phyloP scores from a whole-genome alignment of 495 filamentous ascomycete genomes.

The Penicillium paradoxum region DNA sequence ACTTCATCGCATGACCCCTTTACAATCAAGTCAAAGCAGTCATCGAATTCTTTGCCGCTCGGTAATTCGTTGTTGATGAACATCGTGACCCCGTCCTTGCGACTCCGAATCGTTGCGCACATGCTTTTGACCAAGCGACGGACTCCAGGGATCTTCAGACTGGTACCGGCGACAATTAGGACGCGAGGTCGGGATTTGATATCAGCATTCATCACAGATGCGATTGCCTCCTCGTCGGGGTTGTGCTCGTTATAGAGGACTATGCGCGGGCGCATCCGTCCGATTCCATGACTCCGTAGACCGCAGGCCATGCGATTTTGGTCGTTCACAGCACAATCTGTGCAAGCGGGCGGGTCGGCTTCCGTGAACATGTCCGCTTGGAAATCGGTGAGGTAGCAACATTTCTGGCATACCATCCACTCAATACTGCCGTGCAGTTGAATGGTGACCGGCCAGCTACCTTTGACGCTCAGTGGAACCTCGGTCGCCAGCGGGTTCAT shows the following conservation, averaged over 20 bases:
- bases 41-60: constrained; percentile 74
- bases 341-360: constrained; percentile 77
- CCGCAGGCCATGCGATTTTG: constrained; percentile 71
- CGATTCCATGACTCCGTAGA: constrained; percentile 90
- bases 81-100: constrained; percentile 82
- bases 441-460: constrained; percentile 86
- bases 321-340: constrained; percentile 69
- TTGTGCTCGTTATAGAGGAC: constrained; percentile 97
- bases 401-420: constrained; percentile 96
- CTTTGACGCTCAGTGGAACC: constrained; percentile 70
- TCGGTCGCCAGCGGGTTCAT: constrained; percentile 73
- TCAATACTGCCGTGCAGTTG: constrained; percentile 92
- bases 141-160: constrained; percentile 89
- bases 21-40: constrained; percentile 88
- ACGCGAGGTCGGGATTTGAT: constrained; percentile 81
- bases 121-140: constrained; percentile 84
- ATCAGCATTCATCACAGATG: constrained; percentile 79
- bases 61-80: constrained; percentile 93
- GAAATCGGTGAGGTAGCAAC: constrained; percentile 69
- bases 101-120: constrained; percentile 70
- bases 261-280: constrained; percentile 83
- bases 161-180: constrained; percentile 91
- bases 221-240: constrained; percentile 93
- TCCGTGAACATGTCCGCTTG: constrained; percentile 76
- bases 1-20: constrained; percentile 84